Conservation (phyloP, 768 basidiomycete species). For the Sarcomyxa edulis region DNA sequence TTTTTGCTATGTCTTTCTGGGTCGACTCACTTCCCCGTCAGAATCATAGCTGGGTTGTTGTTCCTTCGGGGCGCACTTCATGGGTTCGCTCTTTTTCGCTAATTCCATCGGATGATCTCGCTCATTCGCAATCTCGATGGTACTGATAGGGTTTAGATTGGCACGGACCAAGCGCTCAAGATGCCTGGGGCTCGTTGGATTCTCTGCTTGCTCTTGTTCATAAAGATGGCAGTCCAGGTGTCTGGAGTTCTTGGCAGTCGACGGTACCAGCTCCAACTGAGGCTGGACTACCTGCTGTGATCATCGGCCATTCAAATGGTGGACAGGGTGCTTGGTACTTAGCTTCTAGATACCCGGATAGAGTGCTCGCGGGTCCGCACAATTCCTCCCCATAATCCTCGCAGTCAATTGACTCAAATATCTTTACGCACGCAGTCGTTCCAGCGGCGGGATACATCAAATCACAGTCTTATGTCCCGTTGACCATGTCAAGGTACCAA, state of each 20-base stretch:
- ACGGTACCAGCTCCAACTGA: too few species aligned
- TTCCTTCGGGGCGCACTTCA: conserved; percentile 79
- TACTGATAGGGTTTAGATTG: conserved; percentile 89
- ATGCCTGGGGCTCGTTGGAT: conserved; percentile 61
- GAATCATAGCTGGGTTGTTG: conserved; percentile 63
- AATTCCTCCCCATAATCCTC: conserved; percentile 1
- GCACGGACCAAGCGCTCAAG: conserved; percentile 78
- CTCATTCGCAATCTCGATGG: conserved; percentile 1
- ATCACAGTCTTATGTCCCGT: conserved; percentile 80
- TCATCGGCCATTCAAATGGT: conserved; percentile 92
- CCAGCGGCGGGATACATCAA: conserved; percentile 84
- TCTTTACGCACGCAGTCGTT: conserved; percentile 37
- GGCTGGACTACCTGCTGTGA: conserved; percentile 38
- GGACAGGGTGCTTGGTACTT: conserved; percentile 88
- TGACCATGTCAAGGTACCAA: conserved; percentile 55
- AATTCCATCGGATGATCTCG: background rate
- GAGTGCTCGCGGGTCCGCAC: conserved; percentile 52
- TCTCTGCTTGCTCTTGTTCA: conserved; percentile 49
- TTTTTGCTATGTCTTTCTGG: conserved; percentile 54
- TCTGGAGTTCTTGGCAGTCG: conserved; percentile 38
- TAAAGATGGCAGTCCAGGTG: conserved; percentile 32
- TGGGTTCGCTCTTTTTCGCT: conserved; percentile 49
- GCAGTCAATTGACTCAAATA: background rate
- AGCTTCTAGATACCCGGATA: conserved; percentile 73
- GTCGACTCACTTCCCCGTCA: conserved; percentile 54